Evolutionary conservation across 768 basidiomycete species (phyloP).

Genomic region (Peribolospora kevripleyi): DNA sequence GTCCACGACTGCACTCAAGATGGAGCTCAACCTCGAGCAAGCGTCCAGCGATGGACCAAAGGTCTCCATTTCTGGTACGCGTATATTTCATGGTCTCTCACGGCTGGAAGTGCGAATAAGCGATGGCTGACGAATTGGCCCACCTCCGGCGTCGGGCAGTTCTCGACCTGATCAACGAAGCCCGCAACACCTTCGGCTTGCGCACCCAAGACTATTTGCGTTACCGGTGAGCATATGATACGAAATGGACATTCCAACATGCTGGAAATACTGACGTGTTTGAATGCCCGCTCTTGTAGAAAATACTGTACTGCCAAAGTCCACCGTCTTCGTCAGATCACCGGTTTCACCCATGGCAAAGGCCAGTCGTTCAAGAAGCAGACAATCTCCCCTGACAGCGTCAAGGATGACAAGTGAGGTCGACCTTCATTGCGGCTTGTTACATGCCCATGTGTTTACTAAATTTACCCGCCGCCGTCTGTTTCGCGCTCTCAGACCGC

Average conservation of each 20-base stretch:
- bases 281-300: slow-evolving; percentile 22
- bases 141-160: too few relatives aligned
- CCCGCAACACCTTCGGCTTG: slow-evolving; percentile 70
- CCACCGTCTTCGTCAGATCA: slow-evolving; percentile 56
- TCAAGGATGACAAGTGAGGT: slow-evolving; percentile 65
- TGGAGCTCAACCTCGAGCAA: too few relatives aligned
- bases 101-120: background rate
- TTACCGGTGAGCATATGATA: slow-evolving; percentile 35
- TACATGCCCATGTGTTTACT: slow-evolving; percentile 4
- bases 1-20: too few relatives aligned
- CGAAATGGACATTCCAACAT: background rate
- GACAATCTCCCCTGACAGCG: slow-evolving; percentile 36
- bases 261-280: background rate
- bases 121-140: slow-evolving; percentile 7
- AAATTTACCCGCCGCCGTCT: background rate
- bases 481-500: slow-evolving; percentile 12
- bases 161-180: slow-evolving; percentile 28
- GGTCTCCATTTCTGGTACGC: too few relatives aligned
- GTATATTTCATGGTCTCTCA: too few relatives aligned
- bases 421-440: background rate
- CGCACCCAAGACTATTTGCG: slow-evolving; percentile 69
- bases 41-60: too few relatives aligned
- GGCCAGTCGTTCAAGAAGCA: slow-evolving; percentile 69
- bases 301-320: slow-evolving; percentile 82
- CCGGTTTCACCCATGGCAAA: slow-evolving; percentile 69